These are phyloP conservation scores for Thermothielavioides terrestris DNA, from an alignment of 495 filamentous ascomycete genomes.

Conservation along the genomic window DNA sequence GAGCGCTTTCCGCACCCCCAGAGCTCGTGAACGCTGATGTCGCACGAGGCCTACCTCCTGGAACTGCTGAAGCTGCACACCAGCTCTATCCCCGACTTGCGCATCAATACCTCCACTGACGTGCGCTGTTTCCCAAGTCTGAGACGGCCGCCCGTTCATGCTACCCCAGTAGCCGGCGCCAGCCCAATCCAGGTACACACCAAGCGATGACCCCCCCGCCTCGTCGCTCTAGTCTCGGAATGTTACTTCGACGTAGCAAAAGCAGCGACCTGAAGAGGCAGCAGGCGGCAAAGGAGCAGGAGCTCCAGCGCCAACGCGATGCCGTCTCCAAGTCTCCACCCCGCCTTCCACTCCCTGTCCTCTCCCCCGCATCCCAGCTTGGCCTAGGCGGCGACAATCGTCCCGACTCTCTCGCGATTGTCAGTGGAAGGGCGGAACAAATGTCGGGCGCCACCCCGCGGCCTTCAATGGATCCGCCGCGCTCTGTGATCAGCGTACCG, in stretches of 20 bases:
- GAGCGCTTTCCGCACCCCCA: too few relatives aligned
- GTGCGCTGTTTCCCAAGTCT: constrained; percentile 9
- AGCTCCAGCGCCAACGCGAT: constrained; percentile 57
- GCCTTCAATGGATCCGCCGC: constrained; percentile 36
- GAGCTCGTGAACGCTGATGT: background rate
- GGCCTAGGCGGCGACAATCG: constrained; percentile 58
- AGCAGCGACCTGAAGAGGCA: constrained; percentile 67
- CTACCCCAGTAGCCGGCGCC: constrained; percentile 12
- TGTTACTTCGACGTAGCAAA: constrained; percentile 73
- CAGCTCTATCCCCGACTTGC: background rate
- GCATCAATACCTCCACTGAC: constrained; percentile 1
- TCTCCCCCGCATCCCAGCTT: constrained; percentile 54
- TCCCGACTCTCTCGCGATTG: constrained; percentile 56
- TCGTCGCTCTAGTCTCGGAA: constrained; percentile 48
- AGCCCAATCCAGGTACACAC: constrained; percentile 16
- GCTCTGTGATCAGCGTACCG: constrained; percentile 27
- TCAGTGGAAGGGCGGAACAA: constrained; percentile 44
- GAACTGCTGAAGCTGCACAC: background rate
- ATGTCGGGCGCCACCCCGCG: constrained; percentile 33
- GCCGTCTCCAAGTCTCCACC: constrained; percentile 65
- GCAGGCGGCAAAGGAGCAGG: constrained; percentile 49
- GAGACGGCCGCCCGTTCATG: constrained; percentile 15
- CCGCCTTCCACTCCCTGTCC: constrained; percentile 69
- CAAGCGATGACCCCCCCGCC: constrained; percentile 37
- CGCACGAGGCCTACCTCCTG: background rate